phyloP scores from a whole-genome alignment of 371 early-diverging fungal species.

The Apophysomyces sp. region DNA sequence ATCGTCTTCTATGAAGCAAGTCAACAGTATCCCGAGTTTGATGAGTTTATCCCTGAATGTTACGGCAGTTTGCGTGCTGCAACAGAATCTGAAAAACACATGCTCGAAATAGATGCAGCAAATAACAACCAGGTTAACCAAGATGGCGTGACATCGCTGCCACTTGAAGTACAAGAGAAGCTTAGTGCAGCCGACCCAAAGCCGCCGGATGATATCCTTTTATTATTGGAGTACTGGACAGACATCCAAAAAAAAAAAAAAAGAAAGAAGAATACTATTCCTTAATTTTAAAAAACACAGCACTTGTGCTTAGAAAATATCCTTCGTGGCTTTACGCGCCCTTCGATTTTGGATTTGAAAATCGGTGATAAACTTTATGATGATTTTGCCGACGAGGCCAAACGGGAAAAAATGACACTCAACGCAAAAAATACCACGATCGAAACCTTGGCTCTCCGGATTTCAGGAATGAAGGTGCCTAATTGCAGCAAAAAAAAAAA shows the following conservation, averaged over 20 bases:
- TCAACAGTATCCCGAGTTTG: constrained; percentile 52
- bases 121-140: constrained; percentile 5
- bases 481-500: no score
- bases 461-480: constrained; percentile 66
- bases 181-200: not conserved
- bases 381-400: constrained; percentile 59
- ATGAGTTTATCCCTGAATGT: constrained; percentile 66
- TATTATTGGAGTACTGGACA: no score
- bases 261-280: not conserved
- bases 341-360: constrained; percentile 82
- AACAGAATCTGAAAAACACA: constrained; percentile 29
- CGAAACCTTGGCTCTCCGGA: constrained; percentile 51
- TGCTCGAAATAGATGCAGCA: constrained; percentile 18
- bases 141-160: constrained; percentile 2
- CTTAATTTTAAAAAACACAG: constrained; percentile 26
- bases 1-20: constrained; percentile 65
- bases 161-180: constrained; percentile 1
- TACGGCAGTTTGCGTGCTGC: constrained; percentile 59
- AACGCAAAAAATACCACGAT: constrained; percentile 63
- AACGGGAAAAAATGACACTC: constrained; percentile 56
- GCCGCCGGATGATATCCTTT: constrained; percentile 53
- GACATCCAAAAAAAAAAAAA: not conserved
- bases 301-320: constrained; percentile 76
- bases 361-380: constrained; percentile 69
- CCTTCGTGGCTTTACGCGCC: constrained; percentile 61